These are phyloP conservation scores for Coffea humblotiana DNA, from an alignment of 305 asterid species.

Conservation along the genomic window DNA sequence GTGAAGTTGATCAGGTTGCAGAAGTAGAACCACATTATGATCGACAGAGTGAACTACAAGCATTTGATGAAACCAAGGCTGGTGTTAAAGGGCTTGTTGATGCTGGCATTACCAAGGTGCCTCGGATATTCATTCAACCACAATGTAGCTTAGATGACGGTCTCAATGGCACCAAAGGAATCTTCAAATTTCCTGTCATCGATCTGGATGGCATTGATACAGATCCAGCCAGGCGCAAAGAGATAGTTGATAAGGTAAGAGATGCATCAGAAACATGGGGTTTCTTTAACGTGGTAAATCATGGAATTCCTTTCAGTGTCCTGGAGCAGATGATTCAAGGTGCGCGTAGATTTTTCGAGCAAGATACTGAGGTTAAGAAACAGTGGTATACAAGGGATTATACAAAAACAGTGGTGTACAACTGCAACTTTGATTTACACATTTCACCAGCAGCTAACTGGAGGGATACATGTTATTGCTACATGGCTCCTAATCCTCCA, in stretches of 20 bases:
- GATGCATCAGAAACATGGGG: conserved; percentile 28
- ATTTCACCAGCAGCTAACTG: conserved; percentile 4
- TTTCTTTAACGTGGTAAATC: conserved; percentile 20
- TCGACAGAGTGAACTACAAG: not conserved
- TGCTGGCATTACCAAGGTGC: conserved; percentile 8
- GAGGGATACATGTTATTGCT: conserved; percentile 17
- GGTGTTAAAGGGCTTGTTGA: conserved; percentile 24
- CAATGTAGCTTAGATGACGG: not conserved
- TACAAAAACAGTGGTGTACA: conserved; percentile 33
- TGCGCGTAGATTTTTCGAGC: conserved; percentile 32
- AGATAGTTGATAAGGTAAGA: conserved; percentile 18
- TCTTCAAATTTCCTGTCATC: conserved; percentile 5
- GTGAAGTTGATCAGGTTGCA: not conserved
- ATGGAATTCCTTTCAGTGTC: conserved; percentile 6
- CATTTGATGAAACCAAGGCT: conserved; percentile 20
- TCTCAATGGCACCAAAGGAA: not conserved
- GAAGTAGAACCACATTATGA: not conserved
- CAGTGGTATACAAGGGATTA: conserved; percentile 50
- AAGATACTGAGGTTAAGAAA: conserved; percentile 44
- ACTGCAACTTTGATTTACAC: conserved; percentile 14
- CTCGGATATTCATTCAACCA: conserved; percentile 17
- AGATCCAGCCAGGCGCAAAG: not conserved
- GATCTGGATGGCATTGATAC: not conserved
- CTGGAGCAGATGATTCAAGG: conserved; percentile 15
- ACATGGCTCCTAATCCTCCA: conserved; percentile 17